phyloP scores from a whole-genome alignment of 2,329 filamentous ascomycete genomes.

The Fusarium brachygibbosum region DNA sequence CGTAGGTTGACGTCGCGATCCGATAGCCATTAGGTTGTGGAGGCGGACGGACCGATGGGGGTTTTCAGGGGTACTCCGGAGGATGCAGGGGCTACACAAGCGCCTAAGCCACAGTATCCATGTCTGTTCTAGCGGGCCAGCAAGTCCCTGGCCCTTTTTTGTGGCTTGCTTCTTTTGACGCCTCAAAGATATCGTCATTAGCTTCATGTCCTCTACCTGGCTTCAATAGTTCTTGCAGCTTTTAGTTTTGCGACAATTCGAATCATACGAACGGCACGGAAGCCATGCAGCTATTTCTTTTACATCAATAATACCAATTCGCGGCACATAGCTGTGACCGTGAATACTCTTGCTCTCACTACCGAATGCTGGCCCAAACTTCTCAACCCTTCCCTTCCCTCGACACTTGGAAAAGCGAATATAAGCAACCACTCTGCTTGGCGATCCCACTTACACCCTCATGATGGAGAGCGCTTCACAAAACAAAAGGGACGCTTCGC shows the following conservation, averaged over 20 bases:
- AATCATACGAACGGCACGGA: background rate
- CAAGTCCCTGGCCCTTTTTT: background rate
- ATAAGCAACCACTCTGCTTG: background rate
- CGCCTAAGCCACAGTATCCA: constrained; percentile 37
- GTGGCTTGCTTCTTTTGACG: constrained; percentile 17
- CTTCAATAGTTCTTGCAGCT: constrained; percentile 20
- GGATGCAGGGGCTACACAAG: constrained; percentile 36
- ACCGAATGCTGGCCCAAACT: background rate
- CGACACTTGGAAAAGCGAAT: constrained; percentile 12
- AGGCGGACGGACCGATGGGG: constrained; percentile 31
- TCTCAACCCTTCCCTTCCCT: constrained; percentile 4
- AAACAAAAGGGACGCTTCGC: constrained; percentile 28
- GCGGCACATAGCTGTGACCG: constrained; percentile 17
- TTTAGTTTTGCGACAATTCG: background rate
- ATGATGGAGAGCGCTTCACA: constrained; percentile 35
- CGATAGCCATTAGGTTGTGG: constrained; percentile 34
- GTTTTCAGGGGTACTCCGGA: constrained; percentile 41
- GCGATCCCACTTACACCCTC: background rate
- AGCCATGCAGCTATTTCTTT: constrained; percentile 16
- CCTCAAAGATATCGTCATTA: constrained; percentile 38
- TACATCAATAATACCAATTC: constrained; percentile 10
- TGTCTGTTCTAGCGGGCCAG: constrained; percentile 15
- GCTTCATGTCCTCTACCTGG: constrained; percentile 28
- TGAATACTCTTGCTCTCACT: constrained; percentile 4
- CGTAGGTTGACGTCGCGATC: constrained; percentile 35